Conservation (phyloP, 2,329 filamentous ascomycete species). For the Nannizzia gypsea region DNA sequence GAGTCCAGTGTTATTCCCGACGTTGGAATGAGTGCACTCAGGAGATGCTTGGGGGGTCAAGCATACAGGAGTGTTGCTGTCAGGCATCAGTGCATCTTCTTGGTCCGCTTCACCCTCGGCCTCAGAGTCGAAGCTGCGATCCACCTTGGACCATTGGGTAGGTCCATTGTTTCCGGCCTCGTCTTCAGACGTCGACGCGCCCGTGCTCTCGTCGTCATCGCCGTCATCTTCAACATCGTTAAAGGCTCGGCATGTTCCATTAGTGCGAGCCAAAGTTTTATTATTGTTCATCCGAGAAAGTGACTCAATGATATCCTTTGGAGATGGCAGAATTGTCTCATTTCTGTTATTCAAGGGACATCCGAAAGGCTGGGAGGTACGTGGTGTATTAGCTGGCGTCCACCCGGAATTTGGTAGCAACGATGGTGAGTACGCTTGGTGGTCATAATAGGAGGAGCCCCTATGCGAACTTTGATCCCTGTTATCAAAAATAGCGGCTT, state of each 20-base stretch:
- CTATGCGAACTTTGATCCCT: neutral
- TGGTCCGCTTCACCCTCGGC: neutral
- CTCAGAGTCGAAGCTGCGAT: neutral
- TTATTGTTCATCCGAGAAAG: conserved; percentile 12
- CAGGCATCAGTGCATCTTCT: neutral
- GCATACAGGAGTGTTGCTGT: neutral
- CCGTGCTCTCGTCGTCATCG: conserved; percentile 8
- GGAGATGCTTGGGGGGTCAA: neutral
- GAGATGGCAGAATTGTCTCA: conserved; percentile 14
- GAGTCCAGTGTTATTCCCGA: neutral
- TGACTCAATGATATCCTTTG: conserved; percentile 18
- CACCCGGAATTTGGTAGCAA: conserved; percentile 1
- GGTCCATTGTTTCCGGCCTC: conserved; percentile 4
- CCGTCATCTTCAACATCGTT: conserved; percentile 12
- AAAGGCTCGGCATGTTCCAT: conserved; percentile 3
- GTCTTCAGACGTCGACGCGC: conserved; percentile 8
- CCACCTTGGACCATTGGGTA: neutral
- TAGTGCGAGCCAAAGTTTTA: conserved; percentile 10
- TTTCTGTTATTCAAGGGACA: neutral
- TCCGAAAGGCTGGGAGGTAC: conserved; percentile 15
- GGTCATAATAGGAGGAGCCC: neutral
- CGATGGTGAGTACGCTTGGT: conserved; percentile 3
- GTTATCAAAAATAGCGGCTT: neutral
- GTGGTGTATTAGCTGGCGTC: conserved; percentile 33
- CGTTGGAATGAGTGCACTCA: neutral